Base-by-base conservation (phyloP, 2,329 filamentous ascomycete species). In the Penicillium sp. region DNA sequence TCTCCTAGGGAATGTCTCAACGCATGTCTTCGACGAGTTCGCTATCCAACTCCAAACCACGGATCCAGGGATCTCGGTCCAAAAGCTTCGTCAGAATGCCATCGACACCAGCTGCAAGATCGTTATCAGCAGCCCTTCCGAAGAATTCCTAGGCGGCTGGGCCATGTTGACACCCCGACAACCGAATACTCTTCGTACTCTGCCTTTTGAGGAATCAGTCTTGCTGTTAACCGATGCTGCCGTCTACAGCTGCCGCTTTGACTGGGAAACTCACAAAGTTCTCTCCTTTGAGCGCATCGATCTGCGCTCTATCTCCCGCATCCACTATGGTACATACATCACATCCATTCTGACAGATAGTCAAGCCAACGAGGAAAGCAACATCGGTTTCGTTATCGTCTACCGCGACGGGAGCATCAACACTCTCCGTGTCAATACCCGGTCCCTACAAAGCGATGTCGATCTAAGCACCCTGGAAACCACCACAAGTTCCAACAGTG, bases 251-350 rank as follows among this genome's bases (percentile, higher is more conserved):
- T 96, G 91, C 67, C 83, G 88, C 12, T 91, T 97, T 60, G 90
- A 97, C 69, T 97, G 92, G 90, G 87, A 88, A 55, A 85, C 90
- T 7, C 93, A 97, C 72, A 97, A 97, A 66, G 88, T 99, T 1
- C 86, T 87, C 11, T 90, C 87, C 0, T 97, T 96, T 67, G 91
- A 97, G 71, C 80, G 91, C 7, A 83, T 96, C 12, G 84, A 87
- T 50, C 77, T 97, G 7, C 78, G 80, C 16, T 87, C 89, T 49
- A 75, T 99, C 30, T 78, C 80, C 1, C 78, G 79, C 19, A 82
- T 99, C 59, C 84, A 84, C 63, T 81, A 85, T 52, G 93, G 93
- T 16, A 86, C 89, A 0, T 99, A 97, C 64, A 87, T 99, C 63
- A 95, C 90, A 0, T 92, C 87, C 2, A 93, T 89, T 0, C 78